Evolutionary conservation across 257 asterid genomes (phyloP).

Genomic region (Fraxinus quadrangulata): DNA sequence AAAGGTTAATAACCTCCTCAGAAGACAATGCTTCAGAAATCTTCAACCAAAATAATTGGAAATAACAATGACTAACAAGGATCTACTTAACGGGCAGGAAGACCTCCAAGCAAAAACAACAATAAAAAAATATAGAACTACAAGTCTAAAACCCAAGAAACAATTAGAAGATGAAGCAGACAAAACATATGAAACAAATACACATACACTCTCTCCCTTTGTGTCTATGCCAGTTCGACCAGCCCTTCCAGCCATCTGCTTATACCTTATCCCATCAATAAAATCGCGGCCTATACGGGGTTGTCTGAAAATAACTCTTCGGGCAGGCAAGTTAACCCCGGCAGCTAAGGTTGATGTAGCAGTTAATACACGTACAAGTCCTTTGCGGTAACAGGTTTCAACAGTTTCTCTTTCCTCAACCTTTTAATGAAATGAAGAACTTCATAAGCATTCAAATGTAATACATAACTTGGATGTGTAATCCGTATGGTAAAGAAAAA

Average conservation of each 20-base stretch:
- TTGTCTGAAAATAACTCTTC: conserved; percentile 95
- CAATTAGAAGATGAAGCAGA: neutral
- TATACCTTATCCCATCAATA: conserved; percentile 93
- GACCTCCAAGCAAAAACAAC: conserved; percentile 21
- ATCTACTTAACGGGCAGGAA: conserved; percentile 18
- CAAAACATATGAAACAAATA: conserved; percentile 19
- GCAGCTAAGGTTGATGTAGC: conserved; percentile 99
- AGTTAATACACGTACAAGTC: conserved; percentile 96
- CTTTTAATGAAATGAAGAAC: conserved; percentile 42
- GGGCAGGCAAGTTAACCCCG: conserved; percentile 97
- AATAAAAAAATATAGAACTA: neutral
- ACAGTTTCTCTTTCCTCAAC: conserved; percentile 98
- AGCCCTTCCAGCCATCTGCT: conserved; percentile 98
- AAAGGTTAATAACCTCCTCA: conserved; percentile 15
- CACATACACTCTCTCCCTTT: conserved; percentile 94
- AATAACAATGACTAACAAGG: neutral
- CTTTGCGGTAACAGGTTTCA: conserved; percentile 95
- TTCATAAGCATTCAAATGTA: conserved; percentile 26
- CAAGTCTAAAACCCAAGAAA: conserved; percentile 5
- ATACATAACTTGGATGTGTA: conserved; percentile 15
- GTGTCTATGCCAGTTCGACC: conserved; percentile 99
- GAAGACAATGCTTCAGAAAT: conserved; percentile 17
- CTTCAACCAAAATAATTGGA: conserved; percentile 8
- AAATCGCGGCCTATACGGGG: conserved; percentile 97
- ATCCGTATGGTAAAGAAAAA: conserved; percentile 17